Evolutionary conservation across 2,329 filamentous ascomycete genomes (phyloP).

Genomic region (Colletotrichum sp.): DNA sequence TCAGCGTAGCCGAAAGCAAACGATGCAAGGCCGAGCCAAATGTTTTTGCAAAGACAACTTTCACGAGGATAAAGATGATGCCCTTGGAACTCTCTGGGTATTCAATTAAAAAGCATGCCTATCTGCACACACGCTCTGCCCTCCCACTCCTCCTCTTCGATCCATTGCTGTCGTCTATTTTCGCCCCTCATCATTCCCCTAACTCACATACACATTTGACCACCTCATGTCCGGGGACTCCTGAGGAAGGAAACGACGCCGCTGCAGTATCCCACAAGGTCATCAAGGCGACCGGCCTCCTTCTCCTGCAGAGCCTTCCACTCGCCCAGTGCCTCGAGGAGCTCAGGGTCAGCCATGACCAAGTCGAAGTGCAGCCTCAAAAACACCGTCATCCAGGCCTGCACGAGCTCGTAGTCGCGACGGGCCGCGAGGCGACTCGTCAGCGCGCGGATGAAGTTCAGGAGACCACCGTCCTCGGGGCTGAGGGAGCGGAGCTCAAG

Average conservation of each 20-base stretch:
- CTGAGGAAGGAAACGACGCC: slow-evolving; percentile 86
- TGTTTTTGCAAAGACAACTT: background rate
- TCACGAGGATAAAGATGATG: background rate
- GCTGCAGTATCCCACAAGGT: slow-evolving; percentile 84
- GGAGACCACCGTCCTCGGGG: slow-evolving; percentile 69
- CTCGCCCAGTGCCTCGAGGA: slow-evolving; percentile 65
- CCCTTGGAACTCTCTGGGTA: background rate
- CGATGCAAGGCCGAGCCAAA: background rate
- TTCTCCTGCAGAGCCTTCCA: slow-evolving; percentile 78
- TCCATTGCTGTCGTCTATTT: background rate
- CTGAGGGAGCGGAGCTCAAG: slow-evolving; percentile 86
- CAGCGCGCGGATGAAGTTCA: slow-evolving; percentile 81
- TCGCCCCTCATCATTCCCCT: background rate
- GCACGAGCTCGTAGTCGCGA: slow-evolving; percentile 89
- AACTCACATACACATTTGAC: background rate
- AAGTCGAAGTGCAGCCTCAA: slow-evolving; percentile 75
- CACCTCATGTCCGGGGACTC: slow-evolving; percentile 55
- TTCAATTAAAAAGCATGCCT: background rate
- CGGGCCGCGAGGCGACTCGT: slow-evolving; percentile 71
- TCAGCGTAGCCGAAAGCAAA: background rate
- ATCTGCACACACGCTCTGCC: background rate
- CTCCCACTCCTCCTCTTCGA: background rate
- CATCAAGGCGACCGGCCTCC: slow-evolving; percentile 74
- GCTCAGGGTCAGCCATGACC: slow-evolving; percentile 52
- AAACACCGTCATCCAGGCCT: slow-evolving; percentile 98